These are phyloP conservation scores for Neophaeococcomyces mojaviensis DNA, from an alignment of 2,329 filamentous ascomycete genomes.

Conservation along the genomic window DNA sequence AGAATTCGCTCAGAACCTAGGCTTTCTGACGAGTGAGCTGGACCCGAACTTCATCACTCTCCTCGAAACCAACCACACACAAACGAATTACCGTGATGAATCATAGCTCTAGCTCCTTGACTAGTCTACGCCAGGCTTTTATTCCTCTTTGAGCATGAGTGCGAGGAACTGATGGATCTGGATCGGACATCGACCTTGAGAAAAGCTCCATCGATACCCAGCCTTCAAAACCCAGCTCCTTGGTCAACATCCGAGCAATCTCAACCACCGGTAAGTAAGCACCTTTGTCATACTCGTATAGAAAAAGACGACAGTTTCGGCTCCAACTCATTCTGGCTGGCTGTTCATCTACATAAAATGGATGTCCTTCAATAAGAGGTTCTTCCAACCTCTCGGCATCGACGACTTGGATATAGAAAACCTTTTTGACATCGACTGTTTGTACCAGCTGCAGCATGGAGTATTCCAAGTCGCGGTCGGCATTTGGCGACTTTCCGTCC, in stretches of 20 bases:
- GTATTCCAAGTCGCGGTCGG: slow-evolving; percentile 46
- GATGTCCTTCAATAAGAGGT: slow-evolving; percentile 53
- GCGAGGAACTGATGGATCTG: slow-evolving; percentile 5
- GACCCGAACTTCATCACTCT: too few species aligned
- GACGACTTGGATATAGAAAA: slow-evolving; percentile 70
- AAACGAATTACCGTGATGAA: slow-evolving; percentile 21
- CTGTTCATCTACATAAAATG: slow-evolving; percentile 51
- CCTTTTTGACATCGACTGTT: slow-evolving; percentile 53
- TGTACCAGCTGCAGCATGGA: slow-evolving; percentile 50
- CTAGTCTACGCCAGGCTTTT: slow-evolving; percentile 8
- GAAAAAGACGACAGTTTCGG: slow-evolving; percentile 66
- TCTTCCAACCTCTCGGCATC: slow-evolving; percentile 58
- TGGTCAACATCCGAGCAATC: slow-evolving; percentile 54
- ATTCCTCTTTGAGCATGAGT: slow-evolving; percentile 13
- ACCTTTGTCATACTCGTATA: slow-evolving; percentile 53
- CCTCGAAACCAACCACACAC: too few species aligned
- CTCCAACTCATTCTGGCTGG: slow-evolving; percentile 68
- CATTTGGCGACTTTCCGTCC: slow-evolving; percentile 46
- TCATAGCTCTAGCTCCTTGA: slow-evolving; percentile 5
- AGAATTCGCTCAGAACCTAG: too few species aligned
- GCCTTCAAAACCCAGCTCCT: slow-evolving; percentile 52
- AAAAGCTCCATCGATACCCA: slow-evolving; percentile 15
- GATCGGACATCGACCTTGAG: slow-evolving; percentile 8
- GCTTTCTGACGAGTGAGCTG: too few species aligned
- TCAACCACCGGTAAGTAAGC: slow-evolving; percentile 61